Evolutionary conservation across 305 asterid species (phyloP).

Genomic region (Fraxinus platypoda): DNA sequence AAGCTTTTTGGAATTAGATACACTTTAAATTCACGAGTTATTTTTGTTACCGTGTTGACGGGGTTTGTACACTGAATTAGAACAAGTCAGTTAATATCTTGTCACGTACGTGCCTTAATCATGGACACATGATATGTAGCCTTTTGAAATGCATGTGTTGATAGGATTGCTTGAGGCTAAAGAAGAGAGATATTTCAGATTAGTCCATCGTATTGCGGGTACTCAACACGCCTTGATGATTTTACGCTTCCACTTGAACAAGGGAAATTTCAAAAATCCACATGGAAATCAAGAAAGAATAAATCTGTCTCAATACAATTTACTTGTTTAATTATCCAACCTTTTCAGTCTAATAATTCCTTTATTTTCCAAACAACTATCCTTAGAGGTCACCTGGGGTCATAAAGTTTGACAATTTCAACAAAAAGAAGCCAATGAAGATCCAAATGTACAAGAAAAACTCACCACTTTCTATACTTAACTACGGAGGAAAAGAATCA

Average conservation of each 20-base stretch:
- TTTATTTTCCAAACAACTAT: neutral
- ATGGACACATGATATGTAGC: neutral
- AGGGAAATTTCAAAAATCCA: neutral
- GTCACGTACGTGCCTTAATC: neutral
- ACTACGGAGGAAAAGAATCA: constrained; percentile 25
- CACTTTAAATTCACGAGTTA: neutral
- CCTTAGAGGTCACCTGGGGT: neutral
- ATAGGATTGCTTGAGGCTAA: neutral
- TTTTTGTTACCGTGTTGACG: neutral
- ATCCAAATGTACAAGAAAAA: neutral
- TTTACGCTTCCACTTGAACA: neutral
- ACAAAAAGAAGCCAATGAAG: constrained; percentile 14
- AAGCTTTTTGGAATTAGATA: neutral
- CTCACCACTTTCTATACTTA: constrained; percentile 4
- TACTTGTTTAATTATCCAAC: neutral
- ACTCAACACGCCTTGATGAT: neutral
- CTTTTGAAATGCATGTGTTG: neutral
- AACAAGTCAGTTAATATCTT: neutral
- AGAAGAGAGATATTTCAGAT: neutral
- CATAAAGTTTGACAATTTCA: neutral
- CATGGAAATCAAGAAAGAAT: neutral
- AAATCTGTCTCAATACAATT: neutral
- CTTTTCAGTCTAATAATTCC: neutral
- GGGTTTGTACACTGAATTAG: neutral
- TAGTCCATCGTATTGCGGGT: neutral